Base-by-base conservation (phyloP, 768 basidiomycete species). In the Leccinum incarnatum region DNA sequence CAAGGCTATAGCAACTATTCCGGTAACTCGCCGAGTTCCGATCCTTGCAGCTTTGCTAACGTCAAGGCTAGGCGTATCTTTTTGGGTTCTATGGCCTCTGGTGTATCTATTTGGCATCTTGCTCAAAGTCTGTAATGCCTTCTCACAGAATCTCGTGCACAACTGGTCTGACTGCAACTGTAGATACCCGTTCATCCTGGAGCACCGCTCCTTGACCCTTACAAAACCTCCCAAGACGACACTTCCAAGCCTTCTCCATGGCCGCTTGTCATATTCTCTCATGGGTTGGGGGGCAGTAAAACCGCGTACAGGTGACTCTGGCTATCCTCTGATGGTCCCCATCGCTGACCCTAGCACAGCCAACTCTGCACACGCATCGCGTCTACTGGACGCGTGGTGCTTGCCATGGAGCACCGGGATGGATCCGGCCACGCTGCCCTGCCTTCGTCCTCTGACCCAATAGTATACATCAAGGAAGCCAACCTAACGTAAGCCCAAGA, bases 181-280 rank as follows among this genome's bases (percentile, higher is more conserved):
- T 55, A 87, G 84, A 80, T 86, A 56, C 84, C 86, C n/a, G 81
- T 81, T 23, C 78, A 83, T 64, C 70, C 72, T 11, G 81, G 83
- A 57, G 84, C 83, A 3, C 81, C 83, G 5, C 80, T 87, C 21
- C 76, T 83, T 4, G 52, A 78, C 11, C 65, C 65, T 4, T 60
- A 65, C 27, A 27, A 50, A 4, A 34, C 48, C 25, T 7, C 32
- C 11, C 51, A 29, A 25, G 14, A 30, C 2, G 36, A 54, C 51
- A 27, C 53, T 25, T 32, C 36, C 51, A 60, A 69, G 55, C 47
- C 64, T 27, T 62, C 73, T 17, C 79, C 80, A 51, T 91, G 89
- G 89, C 89, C 91, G 0, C 79, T 95, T 30, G 83, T 93, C 30
- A 80, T 95, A 42, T 94, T 93, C 73, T 91, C 88, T 10, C 93